A percentile compares a stretch with the other conserved stretches of the same genome.
These are phyloP conservation scores for Tetrapisispora fleetii DNA, from an alignment of 805 yeast species.

Conservation along the genomic window DNA sequence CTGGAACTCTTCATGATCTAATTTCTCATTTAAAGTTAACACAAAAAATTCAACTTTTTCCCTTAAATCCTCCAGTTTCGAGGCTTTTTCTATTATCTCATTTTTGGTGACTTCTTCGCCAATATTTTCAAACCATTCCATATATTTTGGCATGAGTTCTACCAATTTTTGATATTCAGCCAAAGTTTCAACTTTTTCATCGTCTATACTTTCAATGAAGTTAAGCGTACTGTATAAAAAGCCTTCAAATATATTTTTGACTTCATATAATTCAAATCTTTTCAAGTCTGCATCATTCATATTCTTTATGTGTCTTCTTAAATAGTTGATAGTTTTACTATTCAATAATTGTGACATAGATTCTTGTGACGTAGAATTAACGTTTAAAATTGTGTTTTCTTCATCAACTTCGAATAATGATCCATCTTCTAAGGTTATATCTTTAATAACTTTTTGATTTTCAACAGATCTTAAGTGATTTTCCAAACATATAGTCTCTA, in stretches of 20 bases:
- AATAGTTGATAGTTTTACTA: constrained; percentile 35
- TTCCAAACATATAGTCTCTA: constrained; percentile 37
- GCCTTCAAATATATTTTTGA: constrained; percentile 62
- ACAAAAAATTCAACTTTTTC: constrained; percentile 31
- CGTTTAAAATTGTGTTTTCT: background rate
- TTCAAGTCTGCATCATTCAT: constrained; percentile 43
- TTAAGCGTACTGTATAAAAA: constrained; percentile 61
- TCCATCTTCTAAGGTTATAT: background rate
- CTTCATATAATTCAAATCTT: constrained; percentile 46
- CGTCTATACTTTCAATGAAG: constrained; percentile 45
- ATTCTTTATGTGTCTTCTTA: constrained; percentile 39
- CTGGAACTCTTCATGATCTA: constrained; percentile 38
- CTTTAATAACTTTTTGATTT: background rate
- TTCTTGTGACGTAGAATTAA: constrained; percentile 16
- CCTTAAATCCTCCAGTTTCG: constrained; percentile 9
- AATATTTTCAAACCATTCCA: constrained; percentile 76
- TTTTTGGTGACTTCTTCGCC: constrained; percentile 39
- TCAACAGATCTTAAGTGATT: constrained; percentile 9
- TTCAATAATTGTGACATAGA: constrained; percentile 41
- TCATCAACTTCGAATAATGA: background rate
- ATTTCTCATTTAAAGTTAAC: constrained; percentile 36
- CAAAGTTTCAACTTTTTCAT: constrained; percentile 33
- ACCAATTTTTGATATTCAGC: constrained; percentile 31
- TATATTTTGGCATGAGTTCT: constrained; percentile 34
- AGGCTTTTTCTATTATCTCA: constrained; percentile 30